phyloP scores from a whole-genome alignment of 495 filamentous ascomycete species.

The Penicillium desertorum region DNA sequence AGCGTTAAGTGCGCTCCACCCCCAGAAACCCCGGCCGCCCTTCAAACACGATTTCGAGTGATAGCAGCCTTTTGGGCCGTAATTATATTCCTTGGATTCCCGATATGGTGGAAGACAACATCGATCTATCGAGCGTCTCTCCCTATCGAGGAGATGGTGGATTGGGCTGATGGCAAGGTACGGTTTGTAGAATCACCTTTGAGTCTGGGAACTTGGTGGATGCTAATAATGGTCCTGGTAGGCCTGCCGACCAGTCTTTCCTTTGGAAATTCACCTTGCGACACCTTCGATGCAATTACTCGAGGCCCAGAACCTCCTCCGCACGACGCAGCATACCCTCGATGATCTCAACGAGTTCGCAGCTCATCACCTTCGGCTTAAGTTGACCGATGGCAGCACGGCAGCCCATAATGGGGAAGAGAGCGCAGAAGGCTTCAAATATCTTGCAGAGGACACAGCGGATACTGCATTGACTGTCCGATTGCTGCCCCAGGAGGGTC shows the following conservation, averaged over 20 bases:
- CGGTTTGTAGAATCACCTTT: conserved; percentile 13
- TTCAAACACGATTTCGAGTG: conserved; percentile 66
- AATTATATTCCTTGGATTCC: conserved; percentile 79
- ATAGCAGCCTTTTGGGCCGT: conserved; percentile 91
- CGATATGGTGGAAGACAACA: conserved; percentile 97
- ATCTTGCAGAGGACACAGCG: conserved; percentile 28
- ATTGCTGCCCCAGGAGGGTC: conserved; percentile 60
- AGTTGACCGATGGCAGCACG: conserved; percentile 54
- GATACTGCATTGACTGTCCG: conserved; percentile 67
- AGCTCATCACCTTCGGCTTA: conserved; percentile 81
- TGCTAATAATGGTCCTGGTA: conserved; percentile 37
- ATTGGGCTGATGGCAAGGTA: conserved; percentile 93
- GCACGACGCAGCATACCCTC: conserved; percentile 82
- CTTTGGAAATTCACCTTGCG: conserved; percentile 76
- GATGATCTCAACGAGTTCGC: conserved; percentile 91
- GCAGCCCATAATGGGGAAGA: conserved; percentile 8
- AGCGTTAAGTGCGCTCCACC: conserved; percentile 55
- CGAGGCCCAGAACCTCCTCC: conserved; percentile 75
- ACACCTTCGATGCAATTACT: conserved; percentile 62
- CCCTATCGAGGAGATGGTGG: conserved; percentile 81
- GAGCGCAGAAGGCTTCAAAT: not conserved
- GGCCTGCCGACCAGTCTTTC: conserved; percentile 87
- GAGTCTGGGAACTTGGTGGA: not conserved
- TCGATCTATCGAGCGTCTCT: conserved; percentile 85
- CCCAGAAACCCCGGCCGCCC: conserved; percentile 68